Percentiles rank a stretch among this genome's conserved stretches.
Evolutionary conservation across 163 green algal genomes (phyloP).

Genomic region (Chlamydomonas reinhardtii): DNA sequence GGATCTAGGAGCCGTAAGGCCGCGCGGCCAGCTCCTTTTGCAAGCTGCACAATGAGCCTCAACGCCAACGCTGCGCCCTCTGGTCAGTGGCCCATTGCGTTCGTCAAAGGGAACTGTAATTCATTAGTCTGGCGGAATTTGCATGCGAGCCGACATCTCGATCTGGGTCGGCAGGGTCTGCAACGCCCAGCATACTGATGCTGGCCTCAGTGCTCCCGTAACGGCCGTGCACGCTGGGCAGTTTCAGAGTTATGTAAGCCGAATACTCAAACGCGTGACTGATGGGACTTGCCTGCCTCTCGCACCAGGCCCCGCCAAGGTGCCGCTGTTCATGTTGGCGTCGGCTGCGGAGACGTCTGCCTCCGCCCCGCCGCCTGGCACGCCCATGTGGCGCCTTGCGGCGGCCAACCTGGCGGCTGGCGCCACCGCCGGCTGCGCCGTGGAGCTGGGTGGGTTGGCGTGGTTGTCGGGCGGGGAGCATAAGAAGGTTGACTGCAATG

Average conservation of each 20-base stretch:
- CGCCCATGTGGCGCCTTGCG: slow-evolving; percentile 77
- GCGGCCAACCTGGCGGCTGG: slow-evolving; percentile 85
- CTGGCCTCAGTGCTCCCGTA: not conserved
- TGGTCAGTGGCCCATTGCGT: not conserved
- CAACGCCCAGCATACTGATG: not conserved
- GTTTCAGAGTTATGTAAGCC: too few species aligned
- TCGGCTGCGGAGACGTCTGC: slow-evolving; percentile 42
- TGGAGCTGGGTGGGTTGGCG: slow-evolving; percentile 85
- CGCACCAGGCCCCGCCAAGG: slow-evolving; percentile 15
- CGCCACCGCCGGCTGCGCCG: slow-evolving; percentile 86
- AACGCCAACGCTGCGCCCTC: not conserved
- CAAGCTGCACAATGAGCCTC: slow-evolving; percentile 25
- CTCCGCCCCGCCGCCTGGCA: slow-evolving; percentile 8
- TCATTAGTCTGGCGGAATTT: not conserved
- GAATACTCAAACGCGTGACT: too few species aligned
- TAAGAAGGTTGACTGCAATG: too few species aligned
- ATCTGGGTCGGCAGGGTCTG: not conserved
- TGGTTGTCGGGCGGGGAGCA: too few species aligned
- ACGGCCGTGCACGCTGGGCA: not conserved
- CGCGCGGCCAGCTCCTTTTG: not conserved
- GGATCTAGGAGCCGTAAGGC: slow-evolving; percentile 19
- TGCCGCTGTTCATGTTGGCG: slow-evolving; percentile 66
- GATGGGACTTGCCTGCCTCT: not conserved
- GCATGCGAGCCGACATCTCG: not conserved
- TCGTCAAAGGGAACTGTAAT: not conserved